Percentiles rank a stretch among this genome's conserved stretches.
Evolutionary conservation across 768 basidiomycete genomes (phyloP).

Genomic region (Lactifluus echinatus): DNA sequence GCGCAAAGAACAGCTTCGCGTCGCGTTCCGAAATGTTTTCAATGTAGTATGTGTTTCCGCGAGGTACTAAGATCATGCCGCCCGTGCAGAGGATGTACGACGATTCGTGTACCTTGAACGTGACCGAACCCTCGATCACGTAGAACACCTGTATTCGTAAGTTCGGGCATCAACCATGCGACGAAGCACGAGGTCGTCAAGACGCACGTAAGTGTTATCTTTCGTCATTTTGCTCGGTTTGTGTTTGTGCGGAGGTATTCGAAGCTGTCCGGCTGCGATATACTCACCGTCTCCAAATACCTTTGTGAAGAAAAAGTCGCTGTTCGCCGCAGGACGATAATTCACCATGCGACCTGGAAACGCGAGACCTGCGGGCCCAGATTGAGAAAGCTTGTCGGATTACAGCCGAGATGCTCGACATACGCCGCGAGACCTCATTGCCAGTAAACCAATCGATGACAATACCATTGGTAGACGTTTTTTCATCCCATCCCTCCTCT

Average conservation of each 20-base stretch:
- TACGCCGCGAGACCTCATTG: conserved; percentile 62
- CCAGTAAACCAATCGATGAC: conserved; percentile 60
- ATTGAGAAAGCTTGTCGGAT: neutral
- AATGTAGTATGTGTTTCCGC: conserved; percentile 92
- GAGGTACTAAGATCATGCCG: conserved; percentile 83
- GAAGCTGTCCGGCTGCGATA: conserved; percentile 82
- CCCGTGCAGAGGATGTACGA: conserved; percentile 72
- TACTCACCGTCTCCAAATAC: conserved; percentile 87
- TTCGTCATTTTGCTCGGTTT: conserved; percentile 86
- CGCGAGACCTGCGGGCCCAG: conserved; percentile 53
- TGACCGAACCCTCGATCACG: conserved; percentile 83
- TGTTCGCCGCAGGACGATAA: conserved; percentile 50
- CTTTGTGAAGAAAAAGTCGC: conserved; percentile 81
- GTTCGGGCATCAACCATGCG: conserved; percentile 12
- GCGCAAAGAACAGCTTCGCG: conserved; percentile 85
- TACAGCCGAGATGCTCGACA: conserved; percentile 27
- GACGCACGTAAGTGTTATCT: conserved; percentile 86
- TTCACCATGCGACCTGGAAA: conserved; percentile 64
- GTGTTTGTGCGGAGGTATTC: conserved; percentile 66
- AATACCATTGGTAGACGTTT: conserved; percentile 55
- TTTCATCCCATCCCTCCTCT: conserved; percentile 77
- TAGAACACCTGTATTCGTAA: conserved; percentile 51
- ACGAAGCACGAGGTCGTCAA: neutral
- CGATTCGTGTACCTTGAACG: conserved; percentile 74
- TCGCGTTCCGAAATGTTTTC: conserved; percentile 77